Conservation (phyloP, 257 asterid genomes). For the Nyctanthes arbortristis region DNA sequence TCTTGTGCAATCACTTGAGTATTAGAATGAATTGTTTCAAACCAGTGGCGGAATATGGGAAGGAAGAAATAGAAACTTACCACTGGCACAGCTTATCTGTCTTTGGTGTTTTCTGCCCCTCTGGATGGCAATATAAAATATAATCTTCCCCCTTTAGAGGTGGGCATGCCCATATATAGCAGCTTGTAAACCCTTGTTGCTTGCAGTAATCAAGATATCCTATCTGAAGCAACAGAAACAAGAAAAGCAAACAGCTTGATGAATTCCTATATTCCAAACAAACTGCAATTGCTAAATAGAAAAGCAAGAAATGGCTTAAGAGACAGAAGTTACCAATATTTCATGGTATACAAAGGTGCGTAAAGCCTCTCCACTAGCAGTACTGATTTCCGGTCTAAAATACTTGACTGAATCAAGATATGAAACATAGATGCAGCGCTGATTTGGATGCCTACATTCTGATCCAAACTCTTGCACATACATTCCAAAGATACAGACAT, state of each 20-base stretch:
- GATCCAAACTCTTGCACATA: constrained; percentile 81
- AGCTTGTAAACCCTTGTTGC: constrained; percentile 59
- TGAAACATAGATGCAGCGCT: constrained; percentile 64
- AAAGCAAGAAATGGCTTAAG: neutral
- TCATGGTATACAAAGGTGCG: constrained; percentile 83
- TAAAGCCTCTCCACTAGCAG: constrained; percentile 60
- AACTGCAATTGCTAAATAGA: constrained; percentile 1
- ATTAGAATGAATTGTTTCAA: constrained; percentile 4
- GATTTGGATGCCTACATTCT: constrained; percentile 69
- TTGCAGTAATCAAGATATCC: constrained; percentile 87
- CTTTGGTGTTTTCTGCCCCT: constrained; percentile 63
- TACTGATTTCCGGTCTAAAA: constrained; percentile 62
- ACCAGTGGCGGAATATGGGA: neutral
- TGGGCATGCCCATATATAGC: constrained; percentile 88
- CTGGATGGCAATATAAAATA: constrained; percentile 79
- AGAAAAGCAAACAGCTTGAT: constrained; percentile 4
- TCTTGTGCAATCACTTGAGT: neutral
- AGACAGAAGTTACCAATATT: constrained; percentile 47
- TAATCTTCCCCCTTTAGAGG: constrained; percentile 73
- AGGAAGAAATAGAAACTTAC: constrained; percentile 34
- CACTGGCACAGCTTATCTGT: constrained; percentile 58
- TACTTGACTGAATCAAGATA: constrained; percentile 78
- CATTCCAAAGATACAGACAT: constrained; percentile 73
- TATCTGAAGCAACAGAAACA: constrained; percentile 42
- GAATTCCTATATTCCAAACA: constrained; percentile 13